These are phyloP conservation scores for Kalaharituber pfeilii DNA, from an alignment of 2,329 filamentous ascomycete genomes.

Conservation along the genomic window DNA sequence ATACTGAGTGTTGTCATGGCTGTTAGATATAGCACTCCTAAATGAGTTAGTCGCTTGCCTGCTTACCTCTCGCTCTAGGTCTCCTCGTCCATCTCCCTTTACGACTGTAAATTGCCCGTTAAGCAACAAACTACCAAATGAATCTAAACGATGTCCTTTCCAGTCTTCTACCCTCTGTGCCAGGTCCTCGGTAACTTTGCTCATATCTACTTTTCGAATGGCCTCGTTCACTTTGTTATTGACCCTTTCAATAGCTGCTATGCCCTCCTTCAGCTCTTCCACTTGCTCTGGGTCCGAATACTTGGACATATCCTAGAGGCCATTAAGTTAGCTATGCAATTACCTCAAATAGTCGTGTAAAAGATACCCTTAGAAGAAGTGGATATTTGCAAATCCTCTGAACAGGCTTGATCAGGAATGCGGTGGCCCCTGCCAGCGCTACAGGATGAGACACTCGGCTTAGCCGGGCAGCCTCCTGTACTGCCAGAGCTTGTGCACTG, in stretches of 20 bases:
- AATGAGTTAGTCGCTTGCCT: constrained; percentile 12
- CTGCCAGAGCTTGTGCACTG: constrained; percentile 20
- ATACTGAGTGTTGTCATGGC: constrained; percentile 43
- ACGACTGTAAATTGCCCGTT: constrained; percentile 84
- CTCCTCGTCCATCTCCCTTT: constrained; percentile 62
- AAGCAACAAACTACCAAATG: constrained; percentile 76
- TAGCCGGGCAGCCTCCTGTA: constrained; percentile 19
- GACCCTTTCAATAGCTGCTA: constrained; percentile 65
- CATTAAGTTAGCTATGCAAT: constrained; percentile 23
- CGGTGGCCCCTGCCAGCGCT: constrained; percentile 27
- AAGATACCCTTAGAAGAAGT: constrained; percentile 57
- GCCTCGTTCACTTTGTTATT: constrained; percentile 76
- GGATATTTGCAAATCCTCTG: constrained; percentile 92
- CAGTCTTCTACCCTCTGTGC: constrained; percentile 79
- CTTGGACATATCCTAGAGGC: constrained; percentile 59
- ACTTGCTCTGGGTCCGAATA: constrained; percentile 58
- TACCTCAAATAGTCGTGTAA: background rate
- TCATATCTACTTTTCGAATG: constrained; percentile 70
- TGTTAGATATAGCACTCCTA: constrained; percentile 9
- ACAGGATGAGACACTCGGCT: constrained; percentile 20
- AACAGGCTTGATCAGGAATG: constrained; percentile 91
- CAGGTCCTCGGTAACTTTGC: constrained; percentile 69
- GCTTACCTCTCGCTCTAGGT: constrained; percentile 75
- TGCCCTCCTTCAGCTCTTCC: constrained; percentile 55
- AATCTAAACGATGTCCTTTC: constrained; percentile 79